Evolutionary conservation across 2,329 filamentous ascomycete genomes (phyloP).

Genomic region (Pezicula radicicola): DNA sequence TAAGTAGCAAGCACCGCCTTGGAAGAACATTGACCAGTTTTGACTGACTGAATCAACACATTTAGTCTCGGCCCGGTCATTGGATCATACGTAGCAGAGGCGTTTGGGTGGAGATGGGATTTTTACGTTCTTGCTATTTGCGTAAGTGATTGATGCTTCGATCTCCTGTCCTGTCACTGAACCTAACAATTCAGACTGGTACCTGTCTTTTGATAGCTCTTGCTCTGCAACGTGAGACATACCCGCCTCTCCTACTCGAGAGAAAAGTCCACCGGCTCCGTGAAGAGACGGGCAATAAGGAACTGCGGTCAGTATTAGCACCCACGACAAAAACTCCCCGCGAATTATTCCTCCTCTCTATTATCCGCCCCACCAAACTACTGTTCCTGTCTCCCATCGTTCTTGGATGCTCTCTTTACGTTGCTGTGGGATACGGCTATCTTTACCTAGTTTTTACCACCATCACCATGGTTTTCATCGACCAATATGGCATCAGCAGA

Average conservation of each 20-base stretch:
- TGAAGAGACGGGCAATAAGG: background rate
- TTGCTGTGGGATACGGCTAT: conserved; percentile 46
- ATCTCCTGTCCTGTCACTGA: background rate
- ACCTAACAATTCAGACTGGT: background rate
- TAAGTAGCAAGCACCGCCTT: too few relatives aligned
- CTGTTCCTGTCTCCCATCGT: conserved; percentile 36
- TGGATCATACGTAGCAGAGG: conserved; percentile 28
- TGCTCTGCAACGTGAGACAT: background rate
- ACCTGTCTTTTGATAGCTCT: background rate
- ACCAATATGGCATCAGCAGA: conserved; percentile 47
- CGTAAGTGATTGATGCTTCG: background rate
- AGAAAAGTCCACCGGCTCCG: background rate
- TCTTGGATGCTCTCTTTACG: conserved; percentile 45
- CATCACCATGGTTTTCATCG: conserved; percentile 54
- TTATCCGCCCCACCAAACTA: background rate
- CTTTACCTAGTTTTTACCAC: conserved; percentile 54
- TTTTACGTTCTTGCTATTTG: conserved; percentile 30
- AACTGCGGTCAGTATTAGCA: background rate
- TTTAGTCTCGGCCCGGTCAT: conserved; percentile 25
- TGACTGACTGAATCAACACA: too few relatives aligned
- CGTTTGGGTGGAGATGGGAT: conserved; percentile 31
- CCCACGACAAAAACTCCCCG: background rate
- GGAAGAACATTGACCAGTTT: too few relatives aligned
- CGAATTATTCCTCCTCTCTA: background rate
- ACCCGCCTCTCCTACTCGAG: background rate